Base-by-base conservation (phyloP, 768 basidiomycete genomes). In the Naganishia onofrii region DNA sequence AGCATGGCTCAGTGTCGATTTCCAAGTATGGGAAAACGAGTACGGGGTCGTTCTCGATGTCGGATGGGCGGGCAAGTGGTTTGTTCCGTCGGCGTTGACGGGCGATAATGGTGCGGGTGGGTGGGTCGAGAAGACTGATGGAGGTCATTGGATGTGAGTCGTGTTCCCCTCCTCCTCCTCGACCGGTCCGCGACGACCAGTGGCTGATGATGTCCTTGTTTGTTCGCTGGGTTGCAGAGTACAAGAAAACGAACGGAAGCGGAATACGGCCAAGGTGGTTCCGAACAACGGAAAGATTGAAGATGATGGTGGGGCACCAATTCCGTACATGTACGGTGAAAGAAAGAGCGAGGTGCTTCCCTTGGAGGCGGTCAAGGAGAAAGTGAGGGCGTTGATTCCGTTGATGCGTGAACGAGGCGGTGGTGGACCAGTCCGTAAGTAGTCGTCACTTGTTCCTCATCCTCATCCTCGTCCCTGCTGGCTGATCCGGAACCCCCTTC, bases 61-160 rank as follows among this genome's bases (percentile, higher is more conserved):
- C 6, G 78, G 79, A 8, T 80, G 74, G 74, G 72, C 76, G 13
- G 76, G 75, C 2, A 69, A 68, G 12, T 79, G 75, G 76, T 79
- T 74, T 71, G 76, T 38, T 3, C 19, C 10, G 12, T 29, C 19
- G n/a, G n/a, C n/a, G n/a, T n/a, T n/a, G n/a, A n/a, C n/a, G n/a
- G n/a, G n/a, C 19, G 23, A 26, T 1, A 31, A 53, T 26, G 58
- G 48, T 13, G 29, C 26, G n/a, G 58, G 48, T 13, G 29, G 26
- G n/a, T 76, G 71, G 68, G 75, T 76, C 54, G 73, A 76, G 48
- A 73, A 70, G 67, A 57, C 69, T 21, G 78, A 78, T 42, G 46
- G 63, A 15, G 79, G 76, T 0, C 78, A 78, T 72, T 76, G 66
- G 71, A 73, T 77, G 79, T 80, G 52, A 75, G 78, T 67, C 26